Evolutionary conservation across 305 asterid species (phyloP), one percentile per base, ranked within the genome.

Genomic region (Petunia hybrid): DNA sequence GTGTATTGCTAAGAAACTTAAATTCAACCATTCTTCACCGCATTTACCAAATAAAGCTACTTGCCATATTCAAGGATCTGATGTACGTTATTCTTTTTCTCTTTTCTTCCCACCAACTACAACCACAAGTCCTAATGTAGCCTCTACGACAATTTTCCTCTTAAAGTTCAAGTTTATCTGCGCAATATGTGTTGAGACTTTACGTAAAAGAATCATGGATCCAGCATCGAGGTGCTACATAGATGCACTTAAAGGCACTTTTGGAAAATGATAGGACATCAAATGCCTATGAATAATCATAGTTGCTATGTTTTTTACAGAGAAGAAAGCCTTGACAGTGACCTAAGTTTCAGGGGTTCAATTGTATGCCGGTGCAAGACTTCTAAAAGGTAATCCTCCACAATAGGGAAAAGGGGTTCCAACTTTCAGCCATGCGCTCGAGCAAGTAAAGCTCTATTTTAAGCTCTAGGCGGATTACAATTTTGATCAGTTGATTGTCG

Each of bases 401-500:
- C 65, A 74, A 74, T 53, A 12, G 65, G 38, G 65, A 36, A 55
- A 74, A 53, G 2, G n/a, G 39, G 35, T 40, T 53, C 79, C 65
- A 55, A 74, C 79, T 53, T 74, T 43, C 65, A 38, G 65, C n/a
- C 79, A 74, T 38, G 79, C 64, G 55, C 79, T 74, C 64, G 13
- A 13, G 65, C 79, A 53, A 74, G 46, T 43, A 74, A 53, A 38
- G 56, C 46, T 38, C 45, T 74, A 62, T 53, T 74, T 38, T 74
- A 31, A 36, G 51, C 36, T 51, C 36, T 13, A 51, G 64, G 62
- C 13, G 12, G 64, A 51, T 51, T 53, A 53, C 38, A 36, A 38
- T 71, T 48, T 71, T 48, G 78, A 35, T 53, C 64, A 74, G 78
- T 74, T 53, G 78, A 73, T 73, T 74, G 64, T 74, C 64, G 63